Evolutionary conservation across 345 rosid genomes (phyloP).

Genomic region (Boechera retrofracta): DNA sequence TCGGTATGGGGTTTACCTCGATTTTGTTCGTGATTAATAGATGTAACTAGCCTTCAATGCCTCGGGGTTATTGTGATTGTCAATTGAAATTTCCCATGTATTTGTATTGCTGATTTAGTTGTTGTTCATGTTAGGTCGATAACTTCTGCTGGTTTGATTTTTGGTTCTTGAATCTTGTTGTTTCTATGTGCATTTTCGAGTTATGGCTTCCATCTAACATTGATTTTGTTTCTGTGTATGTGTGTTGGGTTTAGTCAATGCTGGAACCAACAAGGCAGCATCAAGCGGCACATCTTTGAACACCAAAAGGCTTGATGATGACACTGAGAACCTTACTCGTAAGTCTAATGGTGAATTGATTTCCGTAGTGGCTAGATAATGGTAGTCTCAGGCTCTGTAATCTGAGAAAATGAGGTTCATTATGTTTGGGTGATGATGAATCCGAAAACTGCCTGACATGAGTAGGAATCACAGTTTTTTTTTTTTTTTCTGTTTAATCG

Average conservation of each 20-base stretch:
- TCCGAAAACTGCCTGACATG: not conserved
- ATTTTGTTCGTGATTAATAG: not conserved
- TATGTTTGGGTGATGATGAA: not conserved
- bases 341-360: conserved; percentile 43
- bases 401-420: not conserved
- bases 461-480: not conserved
- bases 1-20: not conserved
- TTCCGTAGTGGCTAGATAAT: not conserved
- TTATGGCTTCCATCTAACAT: conserved; percentile 8
- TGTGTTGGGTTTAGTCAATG: conserved; percentile 60
- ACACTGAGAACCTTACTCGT: conserved; percentile 94
- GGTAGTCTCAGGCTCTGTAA: conserved; percentile 9
- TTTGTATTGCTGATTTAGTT: not conserved
- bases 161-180: not conserved
- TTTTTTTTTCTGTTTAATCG: not conserved
- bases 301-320: conserved; percentile 95
- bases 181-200: not conserved
- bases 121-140: not conserved
- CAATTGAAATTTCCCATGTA: conserved; percentile 2
- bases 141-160: not conserved
- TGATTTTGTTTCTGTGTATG: conserved; percentile 9
- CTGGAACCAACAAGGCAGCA: conserved; percentile 91
- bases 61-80: conserved; percentile 14
- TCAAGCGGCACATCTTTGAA: conserved; percentile 89
- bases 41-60: not conserved